Evolutionary conservation across 1,284 basidiomycete genomes (phyloP), one percentile per base, ranked within the genome.

Genomic region (Pseudozyma flocculosa): DNA sequence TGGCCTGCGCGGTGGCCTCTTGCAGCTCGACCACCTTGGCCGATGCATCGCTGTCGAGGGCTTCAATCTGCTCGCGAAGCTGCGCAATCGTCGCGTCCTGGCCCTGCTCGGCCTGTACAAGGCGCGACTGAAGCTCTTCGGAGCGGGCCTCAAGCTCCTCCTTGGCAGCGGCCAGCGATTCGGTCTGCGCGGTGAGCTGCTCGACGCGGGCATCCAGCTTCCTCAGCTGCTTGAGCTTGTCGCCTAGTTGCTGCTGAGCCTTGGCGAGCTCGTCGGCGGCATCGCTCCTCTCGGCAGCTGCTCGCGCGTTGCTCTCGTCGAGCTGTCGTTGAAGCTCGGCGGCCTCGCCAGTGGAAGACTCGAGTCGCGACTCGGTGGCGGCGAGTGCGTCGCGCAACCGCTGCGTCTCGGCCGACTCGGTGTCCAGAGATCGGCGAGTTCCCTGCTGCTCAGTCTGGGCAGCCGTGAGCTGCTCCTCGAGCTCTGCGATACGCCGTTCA

Each of bases 11-110:
- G 2, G 45, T 24, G 13, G 51, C 15, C 32, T 43, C 48, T 38
- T 53, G 32, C 24, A 53, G 29, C 43, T 58, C 55, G 9, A 37
- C 34, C 24, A 36, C 45, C 32, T 57, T 49, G 26, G 44, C 24
- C n/a, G 44, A 15, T n/a, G 43, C 36, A 17, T 51, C 40, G 10
- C 36, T 40, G 13, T 50, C 48, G 23, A 45, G 17, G 17, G 18
- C 32, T 9, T 19, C 30, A 14, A 50, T 32, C 30, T 50, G 48
- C 41, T 47, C 49, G 15, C 49, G 54, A 7, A 57, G 45, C 15
- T 30, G n/a, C 4, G 15, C 3, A 10, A 30, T 34, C 15, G 42
- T 40, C 1, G 32, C 24, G 26, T 29, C 26, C 26, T 29, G 26
- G 26, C 26, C 26, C 26, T 29, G 26, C 15, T 57, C 54, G 15